Evolutionary conservation across 2,329 filamentous ascomycete species (phyloP), one percentile per base, ranked within the genome.

Genomic region (Aspergillus thermomutatus): DNA sequence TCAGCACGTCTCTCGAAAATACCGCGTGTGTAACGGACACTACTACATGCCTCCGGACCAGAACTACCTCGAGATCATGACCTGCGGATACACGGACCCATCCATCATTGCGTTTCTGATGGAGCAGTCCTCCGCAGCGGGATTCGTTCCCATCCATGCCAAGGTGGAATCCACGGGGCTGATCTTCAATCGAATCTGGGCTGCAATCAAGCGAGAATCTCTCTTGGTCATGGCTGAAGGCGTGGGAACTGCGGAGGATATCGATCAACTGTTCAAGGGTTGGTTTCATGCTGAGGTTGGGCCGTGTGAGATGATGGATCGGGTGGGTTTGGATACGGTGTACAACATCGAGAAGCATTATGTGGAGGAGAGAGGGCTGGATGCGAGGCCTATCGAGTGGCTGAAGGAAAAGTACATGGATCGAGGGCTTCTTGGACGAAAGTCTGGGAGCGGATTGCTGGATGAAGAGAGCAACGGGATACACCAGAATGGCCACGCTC

Each of bases 121-220:
- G 2, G 68, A 76, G 17, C 68, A 71, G 41, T 73, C 74, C 3
- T 61, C 65, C 14, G 75, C 76, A 11, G 72, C 70, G 3, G 80
- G 74, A 0, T 73, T 76, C 41, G 61, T 71, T 2, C 80, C 79
- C 0, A 73, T 75, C 21, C 64, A 73, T 4, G 79, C 79, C 0
- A 63, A 71, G 10, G 78, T 76, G 50, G 77, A 83, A 59, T 82
- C 80, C 0, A 82, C 80, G 0, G 69, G 82, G 0, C 79, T 84
- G 60, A 79, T 84, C 41, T 81, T 82, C 62, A 84, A 84, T 55
- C 77, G 82, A 0, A 64, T 84, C 0, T 84, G 82, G 82, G 82
- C 82, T 1, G 82, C 82, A 0, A 72, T 84, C 25, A 84, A 84
- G 66, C 72, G 82, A 1, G 82, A 84, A 60, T 66, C 70, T 1